Evolutionary conservation across 306 rosid species (phyloP).

Genomic region (Luffa acutangula): DNA sequence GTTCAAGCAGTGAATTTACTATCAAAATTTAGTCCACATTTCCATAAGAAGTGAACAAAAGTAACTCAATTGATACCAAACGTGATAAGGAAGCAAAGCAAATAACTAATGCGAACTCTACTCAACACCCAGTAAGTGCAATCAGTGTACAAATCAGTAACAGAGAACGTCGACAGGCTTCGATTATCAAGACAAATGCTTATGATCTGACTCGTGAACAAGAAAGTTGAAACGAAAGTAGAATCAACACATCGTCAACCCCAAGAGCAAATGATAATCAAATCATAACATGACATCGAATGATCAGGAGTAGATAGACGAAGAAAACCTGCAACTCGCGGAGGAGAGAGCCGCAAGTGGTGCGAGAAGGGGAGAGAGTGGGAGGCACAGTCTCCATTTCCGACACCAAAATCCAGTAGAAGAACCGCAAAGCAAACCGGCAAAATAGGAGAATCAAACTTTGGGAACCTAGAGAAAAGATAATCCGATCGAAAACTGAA

Average conservation of each 20-base stretch:
- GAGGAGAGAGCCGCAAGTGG: conserved; percentile 91
- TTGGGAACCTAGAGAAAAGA: conserved; percentile 14
- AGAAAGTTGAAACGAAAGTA: neutral
- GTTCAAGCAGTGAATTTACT: neutral
- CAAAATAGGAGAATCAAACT: neutral
- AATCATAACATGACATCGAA: neutral
- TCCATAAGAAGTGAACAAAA: neutral
- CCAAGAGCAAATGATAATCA: neutral
- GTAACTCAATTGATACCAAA: neutral
- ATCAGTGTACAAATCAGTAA: neutral
- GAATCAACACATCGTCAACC: neutral
- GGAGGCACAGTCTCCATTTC: conserved; percentile 32
- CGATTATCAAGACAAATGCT: neutral
- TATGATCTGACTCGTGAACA: neutral
- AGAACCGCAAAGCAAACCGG: neutral
- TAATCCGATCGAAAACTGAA: neutral
- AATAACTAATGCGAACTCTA: neutral
- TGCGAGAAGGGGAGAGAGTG: conserved; percentile 61
- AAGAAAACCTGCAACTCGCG: conserved; percentile 64
- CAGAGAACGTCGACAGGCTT: neutral
- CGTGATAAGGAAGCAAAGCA: neutral
- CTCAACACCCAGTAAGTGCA: neutral
- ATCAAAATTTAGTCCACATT: neutral
- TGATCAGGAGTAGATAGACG: neutral
- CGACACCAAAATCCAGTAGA: neutral